Evolutionary conservation across 1,284 basidiomycete species (phyloP), one percentile per base, ranked within the genome.

Genomic region (Ustilago lituana): DNA sequence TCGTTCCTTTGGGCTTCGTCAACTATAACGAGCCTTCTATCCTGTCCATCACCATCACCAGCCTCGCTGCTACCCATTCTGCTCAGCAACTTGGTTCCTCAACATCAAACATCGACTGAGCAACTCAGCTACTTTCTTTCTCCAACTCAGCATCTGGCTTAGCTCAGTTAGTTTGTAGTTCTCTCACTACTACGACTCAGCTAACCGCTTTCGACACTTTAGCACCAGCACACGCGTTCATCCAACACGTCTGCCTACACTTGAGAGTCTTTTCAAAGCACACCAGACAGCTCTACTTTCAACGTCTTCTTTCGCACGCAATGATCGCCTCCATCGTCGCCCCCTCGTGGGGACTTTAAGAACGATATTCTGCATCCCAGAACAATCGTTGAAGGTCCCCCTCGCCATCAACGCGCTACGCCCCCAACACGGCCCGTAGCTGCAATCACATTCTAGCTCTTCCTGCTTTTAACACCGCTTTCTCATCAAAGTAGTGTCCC

Each of bases 331-430:
- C 26, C 53, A 43, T 57, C 61, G 57, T 50, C 61, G 35, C 41
- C 61, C 67, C 67, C 57, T 52, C 43, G 33, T 54, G 67, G 67
- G 61, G 44, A 41, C 67, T 56, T 40, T 70, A 64, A 45, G 47
- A 59, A 29, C 47, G 33, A 38, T 41, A 15, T 41, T 69, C 59
- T 67, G 53, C 39, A 36, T 22, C 29, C 31, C 47, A 53, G 37
- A 59, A 52, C 37, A 32, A 32, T 49, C 43, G 54, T 61, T 49
- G 44, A 54, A 61, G 53, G 52, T 56, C 58, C 58, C 64, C 54
- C 4, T 23, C 8, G 17, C n/a, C 29, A 26, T 29, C 37, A 12
- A 43, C 44, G 37, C 41, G 27, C 58, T 32, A 39, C 35, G 48
- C 19, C 31, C 14, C 41, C 56, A 29, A 37, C 33, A 33, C 39